Evolutionary conservation across 768 basidiomycete genomes (phyloP), one percentile per base, ranked within the genome.

Genomic region (Suillus variegatus): DNA sequence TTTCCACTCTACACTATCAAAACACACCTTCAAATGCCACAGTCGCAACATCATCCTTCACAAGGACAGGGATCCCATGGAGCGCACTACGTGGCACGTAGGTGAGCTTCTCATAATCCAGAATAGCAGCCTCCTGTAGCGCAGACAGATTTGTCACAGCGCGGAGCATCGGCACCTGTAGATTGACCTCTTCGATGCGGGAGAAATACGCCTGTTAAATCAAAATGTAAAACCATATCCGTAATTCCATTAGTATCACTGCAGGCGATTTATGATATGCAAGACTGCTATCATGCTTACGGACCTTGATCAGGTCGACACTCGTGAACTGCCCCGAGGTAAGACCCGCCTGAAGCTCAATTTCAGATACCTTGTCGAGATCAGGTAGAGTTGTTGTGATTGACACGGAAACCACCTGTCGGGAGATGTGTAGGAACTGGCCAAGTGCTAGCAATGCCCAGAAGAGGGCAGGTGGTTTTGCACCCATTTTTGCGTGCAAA

Each of bases 131-230:
- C 62, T 80, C 70, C 7, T 56, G 47, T n/a, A 82, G 66, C 6
- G 81, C 81, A 22, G 70, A 74, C 0, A 80, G 78, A 60, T 80
- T 82, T 7, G 72, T 72, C 20, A 82, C 76, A 1, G 81, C 81
- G 22, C 76, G 79, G 18, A 82, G 64, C 2, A 35, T 66, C 3
- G 81, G 74, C 2, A 79, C 80, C 46, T 78, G 65, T 14, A 76
- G 64, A 68, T 82, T 82, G 20, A 82, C 81, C 72, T 82, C 81
- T 22, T 78, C 74, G 52, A 82, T 82, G 18, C 81, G 76, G 20
- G 77, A 72, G 55, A 82, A 71, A 65, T 82, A 82, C 1, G 81
- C 79, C 80, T 81, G 49, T 69, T 20, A 40, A 13, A 63, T 25
- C 25, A 20, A 36, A 60, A 36, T 36, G 46, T 18, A 60, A 1